Percentiles rank a stretch among this genome's conserved stretches.
phyloP scores from a whole-genome alignment of 2,329 filamentous ascomycete species.

The Fusarium tupiense region DNA sequence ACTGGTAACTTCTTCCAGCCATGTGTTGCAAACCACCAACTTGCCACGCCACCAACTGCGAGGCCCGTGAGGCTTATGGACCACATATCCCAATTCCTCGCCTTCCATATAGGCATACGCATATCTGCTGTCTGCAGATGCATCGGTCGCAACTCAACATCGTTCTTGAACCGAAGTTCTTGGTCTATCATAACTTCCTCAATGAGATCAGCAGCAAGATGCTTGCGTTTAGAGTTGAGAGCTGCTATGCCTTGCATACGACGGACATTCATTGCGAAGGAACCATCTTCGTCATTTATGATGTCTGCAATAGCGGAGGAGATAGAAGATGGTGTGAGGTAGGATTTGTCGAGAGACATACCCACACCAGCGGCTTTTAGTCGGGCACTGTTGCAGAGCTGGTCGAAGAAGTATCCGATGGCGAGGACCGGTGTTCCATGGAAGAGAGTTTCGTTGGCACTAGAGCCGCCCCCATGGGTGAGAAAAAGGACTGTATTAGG shows the following conservation, averaged over 20 bases:
- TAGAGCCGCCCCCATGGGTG: slow-evolving; percentile 54
- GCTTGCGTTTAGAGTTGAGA: slow-evolving; percentile 49
- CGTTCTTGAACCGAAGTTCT: slow-evolving; percentile 37
- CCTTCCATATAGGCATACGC: slow-evolving; percentile 52
- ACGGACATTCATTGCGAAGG: slow-evolving; percentile 45
- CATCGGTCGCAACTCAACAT: slow-evolving; percentile 46
- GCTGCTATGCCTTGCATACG: slow-evolving; percentile 52
- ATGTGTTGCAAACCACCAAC: slow-evolving; percentile 35
- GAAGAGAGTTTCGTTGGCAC: slow-evolving; percentile 53
- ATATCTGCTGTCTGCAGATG: slow-evolving; percentile 56
- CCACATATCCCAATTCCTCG: slow-evolving; percentile 53
- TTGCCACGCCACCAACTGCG: slow-evolving; percentile 4
- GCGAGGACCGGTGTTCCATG: slow-evolving; percentile 51
- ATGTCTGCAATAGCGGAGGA: slow-evolving; percentile 43
- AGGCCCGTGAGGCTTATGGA: slow-evolving; percentile 28
- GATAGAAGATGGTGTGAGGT: slow-evolving; percentile 48
- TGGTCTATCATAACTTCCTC: slow-evolving; percentile 55
- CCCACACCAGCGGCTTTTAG: slow-evolving; percentile 49
- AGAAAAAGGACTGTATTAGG: slow-evolving; percentile 48
- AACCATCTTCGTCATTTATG: slow-evolving; percentile 44
- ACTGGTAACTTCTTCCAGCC: slow-evolving; percentile 28
- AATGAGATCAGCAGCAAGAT: slow-evolving; percentile 52
- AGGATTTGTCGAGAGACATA: slow-evolving; percentile 49
- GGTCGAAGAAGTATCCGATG: slow-evolving; percentile 55
- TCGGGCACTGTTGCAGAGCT: slow-evolving; percentile 51